These are phyloP conservation scores for Phytophthora podocarpi DNA, from an alignment of 352 stramenopile species.

Conservation along the genomic window DNA sequence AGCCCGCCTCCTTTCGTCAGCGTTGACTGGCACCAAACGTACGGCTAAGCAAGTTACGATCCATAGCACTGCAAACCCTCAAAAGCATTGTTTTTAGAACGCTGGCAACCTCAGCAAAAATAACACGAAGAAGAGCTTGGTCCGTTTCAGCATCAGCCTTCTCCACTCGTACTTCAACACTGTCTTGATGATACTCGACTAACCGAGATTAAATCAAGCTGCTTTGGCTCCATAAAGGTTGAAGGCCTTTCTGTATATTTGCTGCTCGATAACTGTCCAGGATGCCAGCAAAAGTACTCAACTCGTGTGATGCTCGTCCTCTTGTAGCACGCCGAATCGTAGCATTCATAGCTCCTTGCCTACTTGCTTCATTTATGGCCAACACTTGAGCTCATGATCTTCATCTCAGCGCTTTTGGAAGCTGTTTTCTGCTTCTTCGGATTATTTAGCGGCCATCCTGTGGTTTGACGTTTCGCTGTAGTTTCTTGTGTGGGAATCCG, in stretches of 20 bases:
- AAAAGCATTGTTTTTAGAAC: slow-evolving; percentile 35
- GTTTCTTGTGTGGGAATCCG: background rate
- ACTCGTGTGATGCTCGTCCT: too few relatives aligned
- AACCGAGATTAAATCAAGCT: slow-evolving; percentile 3
- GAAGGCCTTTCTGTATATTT: too few relatives aligned
- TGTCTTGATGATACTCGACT: background rate
- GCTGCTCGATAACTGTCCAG: background rate
- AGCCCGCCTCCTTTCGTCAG: slow-evolving; percentile 16
- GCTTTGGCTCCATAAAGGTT: background rate
- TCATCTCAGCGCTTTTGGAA: background rate
- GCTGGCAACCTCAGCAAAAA: slow-evolving; percentile 23
- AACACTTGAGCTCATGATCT: background rate
- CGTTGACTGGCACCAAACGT: slow-evolving; percentile 20
- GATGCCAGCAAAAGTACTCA: background rate
- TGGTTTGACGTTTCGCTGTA: slow-evolving; percentile 1
- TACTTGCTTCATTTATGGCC: background rate
- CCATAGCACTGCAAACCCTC: slow-evolving; percentile 22
- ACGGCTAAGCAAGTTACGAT: slow-evolving; percentile 30
- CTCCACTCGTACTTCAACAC: slow-evolving; percentile 10
- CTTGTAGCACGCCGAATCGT: too few relatives aligned
- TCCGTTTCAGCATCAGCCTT: slow-evolving; percentile 20
- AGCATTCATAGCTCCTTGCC: too few relatives aligned
- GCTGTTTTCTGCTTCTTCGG: slow-evolving; percentile 5
- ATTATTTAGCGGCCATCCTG: background rate
- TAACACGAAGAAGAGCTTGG: slow-evolving; percentile 11